Percentiles rank a stretch among this genome's conserved stretches.
phyloP scores from a whole-genome alignment of 176 grass and related monocot genomes.

The Musa itinerans region DNA sequence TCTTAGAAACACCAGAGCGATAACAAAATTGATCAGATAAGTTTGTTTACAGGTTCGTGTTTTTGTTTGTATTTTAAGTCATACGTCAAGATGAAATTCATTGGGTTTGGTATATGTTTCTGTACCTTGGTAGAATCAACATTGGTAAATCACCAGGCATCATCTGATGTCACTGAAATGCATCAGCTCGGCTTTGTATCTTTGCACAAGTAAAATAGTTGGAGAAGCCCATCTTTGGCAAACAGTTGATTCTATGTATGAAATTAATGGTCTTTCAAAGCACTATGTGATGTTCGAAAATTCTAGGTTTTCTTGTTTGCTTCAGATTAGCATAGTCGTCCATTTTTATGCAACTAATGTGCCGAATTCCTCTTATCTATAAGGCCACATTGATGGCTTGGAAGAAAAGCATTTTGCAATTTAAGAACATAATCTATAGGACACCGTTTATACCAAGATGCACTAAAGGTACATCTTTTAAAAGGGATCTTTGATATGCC shows the following conservation, averaged over 20 bases:
- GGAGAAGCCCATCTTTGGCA: neutral
- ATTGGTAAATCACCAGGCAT: neutral
- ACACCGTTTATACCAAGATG: neutral
- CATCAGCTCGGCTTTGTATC: neutral
- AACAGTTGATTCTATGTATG: neutral
- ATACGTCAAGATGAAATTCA: neutral
- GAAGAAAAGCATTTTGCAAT: no score
- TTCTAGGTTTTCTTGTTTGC: neutral
- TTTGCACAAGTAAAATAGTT: neutral
- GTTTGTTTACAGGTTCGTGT: neutral
- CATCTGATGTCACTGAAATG: neutral
- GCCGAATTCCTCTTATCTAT: no score
- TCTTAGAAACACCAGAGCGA: neutral
- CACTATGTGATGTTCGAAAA: neutral
- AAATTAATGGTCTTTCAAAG: neutral
- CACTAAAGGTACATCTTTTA: neutral
- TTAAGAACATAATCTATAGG: no score
- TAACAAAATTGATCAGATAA: neutral
- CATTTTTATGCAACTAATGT: no score
- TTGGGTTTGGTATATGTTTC: neutral
- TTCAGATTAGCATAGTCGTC: no score
- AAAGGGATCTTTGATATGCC: neutral
- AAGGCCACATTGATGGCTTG: no score
- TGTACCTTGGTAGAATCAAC: neutral
- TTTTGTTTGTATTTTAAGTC: neutral